These are phyloP conservation scores for Fusarium armeniacum DNA, from an alignment of 2,329 filamentous ascomycete genomes.

Conservation along the genomic window DNA sequence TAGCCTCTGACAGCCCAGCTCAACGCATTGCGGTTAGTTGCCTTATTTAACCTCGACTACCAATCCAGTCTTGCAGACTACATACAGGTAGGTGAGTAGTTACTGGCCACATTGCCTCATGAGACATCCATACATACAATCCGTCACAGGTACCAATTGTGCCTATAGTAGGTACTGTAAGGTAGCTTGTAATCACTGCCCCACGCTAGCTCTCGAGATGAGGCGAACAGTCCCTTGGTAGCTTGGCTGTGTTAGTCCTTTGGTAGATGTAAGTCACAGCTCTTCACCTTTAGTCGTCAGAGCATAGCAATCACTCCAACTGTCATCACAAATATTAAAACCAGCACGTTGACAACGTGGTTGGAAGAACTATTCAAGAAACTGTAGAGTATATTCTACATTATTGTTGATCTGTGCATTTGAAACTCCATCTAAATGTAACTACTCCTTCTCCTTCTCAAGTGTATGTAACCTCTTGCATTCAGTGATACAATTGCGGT, in stretches of 20 bases:
- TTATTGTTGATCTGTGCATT: not conserved
- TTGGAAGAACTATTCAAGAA: not conserved
- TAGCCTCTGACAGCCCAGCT: not conserved
- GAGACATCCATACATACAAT: constrained; percentile 9
- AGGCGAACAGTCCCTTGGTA: not conserved
- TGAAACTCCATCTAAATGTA: not conserved
- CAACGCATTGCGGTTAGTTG: constrained; percentile 4
- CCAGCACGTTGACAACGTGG: not conserved
- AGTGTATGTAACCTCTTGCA: not conserved
- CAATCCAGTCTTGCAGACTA: constrained; percentile 1
- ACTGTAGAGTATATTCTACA: not conserved
- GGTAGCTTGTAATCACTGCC: constrained; percentile 13
- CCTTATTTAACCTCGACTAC: constrained; percentile 4
- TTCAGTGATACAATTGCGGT: not conserved
- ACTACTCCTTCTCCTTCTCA: not conserved
- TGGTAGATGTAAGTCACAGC: not conserved
- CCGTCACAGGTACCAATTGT: not conserved
- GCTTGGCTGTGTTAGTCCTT: not conserved
- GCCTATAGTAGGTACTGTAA: not conserved
- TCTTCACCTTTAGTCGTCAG: not conserved
- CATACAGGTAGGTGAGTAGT: not conserved
- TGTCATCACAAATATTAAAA: not conserved
- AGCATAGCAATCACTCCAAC: not conserved
- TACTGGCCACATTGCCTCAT: constrained; percentile 26
- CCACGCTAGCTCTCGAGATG: constrained; percentile 24